phyloP scores from a whole-genome alignment of 192 early-diverging fungal species.

The Radiomyces spectabilis region DNA sequence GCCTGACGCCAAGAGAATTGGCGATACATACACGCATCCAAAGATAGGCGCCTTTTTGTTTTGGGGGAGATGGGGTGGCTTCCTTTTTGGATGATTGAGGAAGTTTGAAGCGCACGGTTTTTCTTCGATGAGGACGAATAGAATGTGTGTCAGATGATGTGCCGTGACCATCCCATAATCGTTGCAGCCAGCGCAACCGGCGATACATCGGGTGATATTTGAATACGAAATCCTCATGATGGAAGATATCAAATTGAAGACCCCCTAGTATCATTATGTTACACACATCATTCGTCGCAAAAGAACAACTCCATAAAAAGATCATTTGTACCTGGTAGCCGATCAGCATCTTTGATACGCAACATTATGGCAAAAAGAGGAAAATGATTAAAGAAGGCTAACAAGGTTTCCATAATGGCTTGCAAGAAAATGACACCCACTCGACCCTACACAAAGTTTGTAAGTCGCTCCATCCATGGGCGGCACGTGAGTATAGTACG shows the following conservation, averaged over 20 bases:
- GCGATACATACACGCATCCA: slow-evolving; percentile 10
- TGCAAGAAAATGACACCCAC: slow-evolving; percentile 76
- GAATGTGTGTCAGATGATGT: not conserved
- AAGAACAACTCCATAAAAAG: slow-evolving; percentile 16
- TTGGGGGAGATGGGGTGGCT: not conserved
- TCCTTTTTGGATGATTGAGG: not conserved
- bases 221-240: slow-evolving; percentile 12
- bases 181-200: not conserved
- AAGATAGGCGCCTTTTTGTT: slow-evolving; percentile 11
- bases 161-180: not conserved
- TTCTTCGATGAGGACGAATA: not conserved
- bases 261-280: slow-evolving; percentile 7
- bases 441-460: slow-evolving; percentile 53
- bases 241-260: slow-evolving; percentile 24
- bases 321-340: slow-evolving; percentile 70
- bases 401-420: slow-evolving; percentile 71
- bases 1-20: no score
- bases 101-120: not conserved
- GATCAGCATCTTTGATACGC: slow-evolving; percentile 75
- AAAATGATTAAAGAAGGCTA: slow-evolving; percentile 93
- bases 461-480: not conserved
- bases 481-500: not conserved
- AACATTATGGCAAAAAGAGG: slow-evolving; percentile 92
- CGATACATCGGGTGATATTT: slow-evolving; percentile 5
- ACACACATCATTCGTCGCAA: slow-evolving; percentile 15